Conservation (phyloP, 2,329 filamentous ascomycete genomes). For the Pseudogymnoascus sp. region DNA sequence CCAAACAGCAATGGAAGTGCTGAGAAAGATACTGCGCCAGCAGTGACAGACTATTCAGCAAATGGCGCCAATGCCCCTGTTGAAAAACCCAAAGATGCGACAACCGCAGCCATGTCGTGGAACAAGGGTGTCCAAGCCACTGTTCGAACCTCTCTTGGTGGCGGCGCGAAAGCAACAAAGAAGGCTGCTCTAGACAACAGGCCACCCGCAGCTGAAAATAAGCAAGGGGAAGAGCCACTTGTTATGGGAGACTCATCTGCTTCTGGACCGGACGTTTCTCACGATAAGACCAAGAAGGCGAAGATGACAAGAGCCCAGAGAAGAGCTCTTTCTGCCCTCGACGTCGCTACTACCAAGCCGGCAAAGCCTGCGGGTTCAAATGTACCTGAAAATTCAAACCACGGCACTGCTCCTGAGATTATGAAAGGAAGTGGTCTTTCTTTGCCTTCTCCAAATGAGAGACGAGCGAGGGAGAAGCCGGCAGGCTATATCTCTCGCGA, state of each 20-base stretch:
- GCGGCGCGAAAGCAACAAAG: constrained; percentile 16
- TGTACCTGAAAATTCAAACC: not conserved
- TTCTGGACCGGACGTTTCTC: not conserved
- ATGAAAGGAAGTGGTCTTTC: not conserved
- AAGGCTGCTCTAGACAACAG: not conserved
- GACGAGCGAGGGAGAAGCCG: not conserved
- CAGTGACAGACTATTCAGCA: not conserved
- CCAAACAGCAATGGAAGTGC: not conserved
- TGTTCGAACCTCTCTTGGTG: constrained; percentile 34
- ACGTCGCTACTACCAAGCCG: not conserved
- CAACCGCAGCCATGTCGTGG: constrained; percentile 32
- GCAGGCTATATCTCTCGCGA: not conserved
- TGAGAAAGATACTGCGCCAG: not conserved
- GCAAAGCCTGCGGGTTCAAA: not conserved
- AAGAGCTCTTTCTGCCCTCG: not conserved
- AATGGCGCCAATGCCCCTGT: not conserved
- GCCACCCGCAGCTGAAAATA: not conserved
- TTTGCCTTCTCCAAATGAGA: not conserved
- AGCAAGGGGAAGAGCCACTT: not conserved
- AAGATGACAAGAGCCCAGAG: not conserved
- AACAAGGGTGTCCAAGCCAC: constrained; percentile 34
- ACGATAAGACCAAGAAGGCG: not conserved
- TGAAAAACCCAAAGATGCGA: not conserved
- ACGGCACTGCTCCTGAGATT: not conserved
- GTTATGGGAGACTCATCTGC: not conserved